Evolutionary conservation across 2,329 filamentous ascomycete species (phyloP).

Genomic region (Canariomyces notabilis): DNA sequence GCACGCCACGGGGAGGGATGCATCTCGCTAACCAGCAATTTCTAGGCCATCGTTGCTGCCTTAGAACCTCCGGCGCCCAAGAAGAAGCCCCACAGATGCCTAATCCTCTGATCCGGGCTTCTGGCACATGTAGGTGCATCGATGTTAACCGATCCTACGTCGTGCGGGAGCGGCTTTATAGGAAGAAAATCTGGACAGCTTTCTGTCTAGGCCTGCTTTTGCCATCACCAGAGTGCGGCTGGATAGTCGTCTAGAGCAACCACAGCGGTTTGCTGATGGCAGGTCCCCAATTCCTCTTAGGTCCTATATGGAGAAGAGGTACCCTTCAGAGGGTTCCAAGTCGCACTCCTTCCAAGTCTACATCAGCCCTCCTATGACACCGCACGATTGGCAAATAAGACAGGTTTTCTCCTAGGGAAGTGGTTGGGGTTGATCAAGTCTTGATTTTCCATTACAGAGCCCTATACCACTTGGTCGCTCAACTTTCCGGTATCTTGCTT

Average conservation of each 20-base stretch:
- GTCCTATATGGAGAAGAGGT: background rate
- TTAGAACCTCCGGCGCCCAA: slow-evolving; percentile 82
- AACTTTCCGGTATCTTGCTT: slow-evolving; percentile 17
- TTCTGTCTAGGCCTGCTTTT: slow-evolving; percentile 3
- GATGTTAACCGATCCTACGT: slow-evolving; percentile 3
- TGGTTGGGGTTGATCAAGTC: slow-evolving; percentile 1
- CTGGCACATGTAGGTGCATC: slow-evolving; percentile 25
- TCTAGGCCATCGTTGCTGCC: slow-evolving; percentile 87
- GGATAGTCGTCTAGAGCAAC: slow-evolving; percentile 2
- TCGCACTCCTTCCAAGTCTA: background rate
- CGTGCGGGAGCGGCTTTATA: background rate
- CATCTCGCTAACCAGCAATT: slow-evolving; percentile 20
- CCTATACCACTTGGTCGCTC: background rate
- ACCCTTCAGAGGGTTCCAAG: background rate
- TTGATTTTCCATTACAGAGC: slow-evolving; percentile 1
- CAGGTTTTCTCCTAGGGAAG: background rate
- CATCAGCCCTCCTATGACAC: background rate
- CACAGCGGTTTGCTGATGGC: slow-evolving; percentile 1
- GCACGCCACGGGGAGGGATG: background rate
- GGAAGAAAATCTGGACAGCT: slow-evolving; percentile 16
- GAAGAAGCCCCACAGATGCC: slow-evolving; percentile 68
- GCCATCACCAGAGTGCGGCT: background rate
- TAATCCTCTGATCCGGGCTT: slow-evolving; percentile 53
- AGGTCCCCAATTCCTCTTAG: background rate
- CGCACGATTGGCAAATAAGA: background rate